Conservation (phyloP, 202 grass and related monocot species). For the Hordeum pubiflorum region DNA sequence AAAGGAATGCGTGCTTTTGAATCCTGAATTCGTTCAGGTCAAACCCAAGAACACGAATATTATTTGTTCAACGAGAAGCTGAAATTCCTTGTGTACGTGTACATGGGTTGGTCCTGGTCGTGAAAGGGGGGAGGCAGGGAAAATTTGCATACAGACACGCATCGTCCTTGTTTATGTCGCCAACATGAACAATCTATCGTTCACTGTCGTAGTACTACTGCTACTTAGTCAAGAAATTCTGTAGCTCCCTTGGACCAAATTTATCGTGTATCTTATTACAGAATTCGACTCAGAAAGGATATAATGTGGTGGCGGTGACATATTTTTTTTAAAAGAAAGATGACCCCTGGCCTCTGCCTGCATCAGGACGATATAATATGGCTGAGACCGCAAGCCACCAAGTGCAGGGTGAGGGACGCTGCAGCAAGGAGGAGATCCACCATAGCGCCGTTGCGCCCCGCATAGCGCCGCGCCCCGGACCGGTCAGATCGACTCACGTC, state of each 20-base stretch:
- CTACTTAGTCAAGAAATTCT: not conserved
- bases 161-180: not conserved
- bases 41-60: constrained; percentile 15
- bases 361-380: no score
- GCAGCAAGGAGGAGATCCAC: no score
- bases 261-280: not conserved
- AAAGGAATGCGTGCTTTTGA: constrained; percentile 16
- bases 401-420: no score
- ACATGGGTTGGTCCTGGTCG: not conserved
- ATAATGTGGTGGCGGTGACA: no score
- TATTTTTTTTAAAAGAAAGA: no score
- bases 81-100: not conserved
- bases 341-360: no score
- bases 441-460: no score
- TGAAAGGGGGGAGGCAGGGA: not conserved
- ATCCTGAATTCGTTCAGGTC: constrained; percentile 21
- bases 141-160: not conserved
- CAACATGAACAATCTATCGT: not conserved
- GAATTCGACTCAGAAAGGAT: not conserved
- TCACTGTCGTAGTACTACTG: not conserved
- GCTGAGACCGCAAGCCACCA: no score
- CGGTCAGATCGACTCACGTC: no score
- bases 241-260: not conserved
- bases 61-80: not conserved
- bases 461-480: no score